Percentiles rank a stretch among this genome's conserved stretches.
These are phyloP conservation scores for Anaeromyces robustus DNA, from an alignment of 192 early-diverging fungal genomes.

Conservation along the genomic window DNA sequence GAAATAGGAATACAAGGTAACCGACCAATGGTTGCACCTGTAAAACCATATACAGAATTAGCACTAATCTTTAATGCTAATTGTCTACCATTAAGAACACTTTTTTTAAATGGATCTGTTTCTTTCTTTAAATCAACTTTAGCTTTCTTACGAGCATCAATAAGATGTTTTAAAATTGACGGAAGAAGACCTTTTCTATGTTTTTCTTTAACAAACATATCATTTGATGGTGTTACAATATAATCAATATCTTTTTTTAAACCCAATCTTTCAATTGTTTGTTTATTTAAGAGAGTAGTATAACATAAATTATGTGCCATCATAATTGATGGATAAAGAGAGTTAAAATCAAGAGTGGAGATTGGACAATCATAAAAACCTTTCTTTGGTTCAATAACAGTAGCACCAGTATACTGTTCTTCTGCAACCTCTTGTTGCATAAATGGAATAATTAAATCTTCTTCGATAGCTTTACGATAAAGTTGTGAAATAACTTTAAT, in stretches of 20 bases:
- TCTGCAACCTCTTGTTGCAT: conserved; percentile 68
- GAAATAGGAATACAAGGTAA: conserved; percentile 88
- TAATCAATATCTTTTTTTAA: conserved; percentile 70
- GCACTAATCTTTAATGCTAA: conserved; percentile 89
- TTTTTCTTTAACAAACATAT: conserved; percentile 68
- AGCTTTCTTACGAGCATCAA: conserved; percentile 81
- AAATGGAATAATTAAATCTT: conserved; percentile 80
- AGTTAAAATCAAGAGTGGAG: conserved; percentile 94
- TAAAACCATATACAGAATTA: conserved; percentile 96
- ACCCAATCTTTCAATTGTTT: conserved; percentile 26
- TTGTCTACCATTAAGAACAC: conserved; percentile 91
- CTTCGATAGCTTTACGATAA: conserved; percentile 64
- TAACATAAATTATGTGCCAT: conserved; percentile 99
- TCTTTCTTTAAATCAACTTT: conserved; percentile 91
- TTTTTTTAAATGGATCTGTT: conserved; percentile 84
- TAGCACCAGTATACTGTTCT: conserved; percentile 88
- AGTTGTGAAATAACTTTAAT: conserved; percentile 97
- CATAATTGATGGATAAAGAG: conserved; percentile 98
- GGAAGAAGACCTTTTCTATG: conserved; percentile 74
- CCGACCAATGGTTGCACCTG: conserved; percentile 81
- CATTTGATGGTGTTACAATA: conserved; percentile 73
- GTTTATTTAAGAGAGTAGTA: conserved; percentile 56
- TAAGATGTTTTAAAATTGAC: conserved; percentile 69
- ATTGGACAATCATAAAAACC: conserved; percentile 94
- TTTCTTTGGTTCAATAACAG: conserved; percentile 83